Percentiles rank a stretch among this genome's conserved stretches.
Conservation (phyloP, 306 rosid species). For the Vicia faba region DNA sequence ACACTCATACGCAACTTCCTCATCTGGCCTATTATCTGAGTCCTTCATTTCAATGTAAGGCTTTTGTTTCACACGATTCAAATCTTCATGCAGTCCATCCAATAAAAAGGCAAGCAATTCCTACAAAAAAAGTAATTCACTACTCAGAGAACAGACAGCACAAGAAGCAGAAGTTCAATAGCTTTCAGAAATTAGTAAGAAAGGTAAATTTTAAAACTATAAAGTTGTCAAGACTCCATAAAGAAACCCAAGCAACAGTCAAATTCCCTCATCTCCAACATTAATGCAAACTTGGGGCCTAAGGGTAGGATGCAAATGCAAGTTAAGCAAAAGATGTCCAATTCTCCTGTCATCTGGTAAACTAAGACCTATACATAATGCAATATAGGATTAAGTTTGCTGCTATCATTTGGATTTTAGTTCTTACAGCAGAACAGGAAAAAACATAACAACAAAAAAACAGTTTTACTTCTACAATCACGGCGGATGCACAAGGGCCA, state of each 20-base stretch:
- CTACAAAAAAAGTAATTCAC: constrained; percentile 44
- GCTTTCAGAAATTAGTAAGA: constrained; percentile 25
- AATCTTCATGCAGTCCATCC: constrained; percentile 99
- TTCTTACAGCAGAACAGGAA: background rate
- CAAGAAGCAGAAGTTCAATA: constrained; percentile 15
- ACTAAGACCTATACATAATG: constrained; percentile 13
- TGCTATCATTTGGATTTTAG: constrained; percentile 1
- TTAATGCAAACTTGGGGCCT: constrained; percentile 1
- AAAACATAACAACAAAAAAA: constrained; percentile 7
- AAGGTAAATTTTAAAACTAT: constrained; percentile 6
- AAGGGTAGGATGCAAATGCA: constrained; percentile 3
- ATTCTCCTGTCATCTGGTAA: constrained; percentile 12
- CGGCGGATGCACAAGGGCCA: background rate
- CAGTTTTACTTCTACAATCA: background rate
- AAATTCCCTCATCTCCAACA: constrained; percentile 20
- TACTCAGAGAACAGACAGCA: constrained; percentile 34
- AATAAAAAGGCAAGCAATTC: constrained; percentile 97
- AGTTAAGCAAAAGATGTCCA: constrained; percentile 13
- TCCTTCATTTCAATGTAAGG: constrained; percentile 98
- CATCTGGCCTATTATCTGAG: constrained; percentile 85
- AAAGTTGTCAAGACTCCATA: background rate
- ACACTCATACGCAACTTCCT: constrained; percentile 92
- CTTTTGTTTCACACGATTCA: constrained; percentile 96
- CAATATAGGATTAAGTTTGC: background rate
- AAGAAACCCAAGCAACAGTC: constrained; percentile 14